Evolutionary conservation across 108 stramenopile species (phyloP), one percentile per base, ranked within the genome.

Genomic region (Fistulifera pelliculosa): DNA sequence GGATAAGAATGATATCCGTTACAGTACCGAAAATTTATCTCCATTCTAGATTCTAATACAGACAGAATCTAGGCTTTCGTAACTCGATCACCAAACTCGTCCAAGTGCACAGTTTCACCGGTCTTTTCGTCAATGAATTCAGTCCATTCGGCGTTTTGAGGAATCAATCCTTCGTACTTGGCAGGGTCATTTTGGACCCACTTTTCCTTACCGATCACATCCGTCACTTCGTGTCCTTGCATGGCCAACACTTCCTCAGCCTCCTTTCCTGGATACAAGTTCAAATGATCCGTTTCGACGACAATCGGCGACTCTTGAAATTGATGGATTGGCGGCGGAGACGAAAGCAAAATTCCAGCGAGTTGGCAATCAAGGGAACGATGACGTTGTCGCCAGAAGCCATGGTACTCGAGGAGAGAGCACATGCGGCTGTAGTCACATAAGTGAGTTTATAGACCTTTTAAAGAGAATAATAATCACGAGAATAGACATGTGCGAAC

Each of bases 261-360:
- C 69, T 92, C 90, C 54, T 85, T 82, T 49, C 89, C 89, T 22
- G 89, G 89, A 35, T 70, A 61, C 45, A 85, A 45, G 52, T 70
- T 73, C 55, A 92, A 70, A 64, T 92, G 90, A 39, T 87, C 90
- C 17, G 80, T 78, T 62, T 97, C 96, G 15, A 95, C 94, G 43
- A 97, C 87, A 73, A 97, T 83, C 31, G 97, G 97, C 23, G 97
- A 93, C 75, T 98, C 97, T 41, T 83, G 81, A 67, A 98, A 98
- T 82, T 95, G 94, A 83, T 98, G 97, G 71, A 96, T 79, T 24
- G 95, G 94, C 19, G 95, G 94, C 45, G 97, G 97, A 51, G 74
- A 83, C 12, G 85, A 83, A 31, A 98, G 83, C 17, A 90, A 84
- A 94, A 96, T 71, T 98, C 97, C 65, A 98, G 81, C 14, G 95